Evolutionary conservation across 805 yeast genomes (phyloP), one percentile per base, ranked within the genome.

Genomic region (Debaryomyces castellii): DNA sequence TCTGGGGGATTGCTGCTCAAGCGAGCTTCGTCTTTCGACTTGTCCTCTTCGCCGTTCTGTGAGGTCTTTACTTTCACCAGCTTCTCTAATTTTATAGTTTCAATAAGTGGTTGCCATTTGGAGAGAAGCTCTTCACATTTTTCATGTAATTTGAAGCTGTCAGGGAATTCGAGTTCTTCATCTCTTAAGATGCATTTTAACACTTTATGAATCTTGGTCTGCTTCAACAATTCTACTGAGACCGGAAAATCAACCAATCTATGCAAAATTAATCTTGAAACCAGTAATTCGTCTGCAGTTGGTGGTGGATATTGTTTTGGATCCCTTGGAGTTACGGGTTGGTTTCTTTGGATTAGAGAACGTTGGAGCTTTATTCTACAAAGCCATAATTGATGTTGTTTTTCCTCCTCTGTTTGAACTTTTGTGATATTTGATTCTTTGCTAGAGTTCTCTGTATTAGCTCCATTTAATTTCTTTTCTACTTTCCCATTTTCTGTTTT

Each of bases 191-290:
- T 75, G 45, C 79, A 78, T 54, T 73, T 76, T 47, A 78, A 55
- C 1, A 78, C 82, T 56, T 78, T 78, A 54, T 78, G 81, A 42
- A 78, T 62, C 52, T 77, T 78, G 12, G 82, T 75, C 18, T 60
- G 59, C 40, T 62, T 65, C 47, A 78, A 63, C 17, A 77, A 54
- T 12, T 71, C 73, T 17, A 64, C 58, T 23, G 57, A 65, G 28
- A 78, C 68, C 1, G 77, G 69, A 47, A 76, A 73, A 14, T 69
- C 71, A 20, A 67, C 73, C 18, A 78, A 57, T 30, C 74, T 66
- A 44, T 66, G 59, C 34, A 78, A 61, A 11, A 69, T 66, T 43
- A 69, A 57, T 38, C 77, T 50, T 3, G 76, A 72, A 18, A 67
- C 63, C 52, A 64, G 62, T 48, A 76, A 68, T 45, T 74, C 79